Evolutionary conservation across 2,329 filamentous ascomycete species (phyloP).

Genomic region (Byssochlamys sp.): DNA sequence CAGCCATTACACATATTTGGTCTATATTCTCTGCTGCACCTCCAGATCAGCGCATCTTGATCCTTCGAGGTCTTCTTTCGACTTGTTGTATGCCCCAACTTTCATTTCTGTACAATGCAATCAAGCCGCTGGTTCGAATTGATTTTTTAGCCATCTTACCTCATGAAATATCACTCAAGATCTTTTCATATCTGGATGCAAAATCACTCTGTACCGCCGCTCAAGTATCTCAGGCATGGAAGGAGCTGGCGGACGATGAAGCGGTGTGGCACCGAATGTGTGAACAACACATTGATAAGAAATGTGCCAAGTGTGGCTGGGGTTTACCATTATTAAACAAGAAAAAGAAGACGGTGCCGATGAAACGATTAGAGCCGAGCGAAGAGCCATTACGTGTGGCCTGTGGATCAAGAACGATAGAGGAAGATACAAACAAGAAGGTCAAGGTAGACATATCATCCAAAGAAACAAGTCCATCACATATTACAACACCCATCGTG

Average conservation of each 20-base stretch:
- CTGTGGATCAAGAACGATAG: no score
- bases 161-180: constrained; percentile 82
- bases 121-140: constrained; percentile 91
- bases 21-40: constrained; percentile 93
- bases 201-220: constrained; percentile 90
- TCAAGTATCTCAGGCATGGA: constrained; percentile 83
- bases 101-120: constrained; percentile 79
- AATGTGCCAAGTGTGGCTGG: constrained; percentile 92
- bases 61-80: constrained; percentile 89
- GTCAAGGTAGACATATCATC: no score
- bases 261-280: constrained; percentile 98
- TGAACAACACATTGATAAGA: constrained; percentile 87
- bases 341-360: constrained; percentile 50
- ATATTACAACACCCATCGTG: no score
- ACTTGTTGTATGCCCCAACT: constrained; percentile 97
- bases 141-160: constrained; percentile 87
- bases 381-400: no score
- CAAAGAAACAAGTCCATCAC: no score
- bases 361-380: constrained; percentile 43
- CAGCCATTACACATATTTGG: constrained; percentile 95
- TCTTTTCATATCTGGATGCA: constrained; percentile 85
- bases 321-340: constrained; percentile 84
- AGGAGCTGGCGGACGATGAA: constrained; percentile 81
- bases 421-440: no score
- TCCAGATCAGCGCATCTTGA: constrained; percentile 83